Conservation (phyloP, 2,329 filamentous ascomycete genomes). For the Bimuria novae-zelandiae region DNA sequence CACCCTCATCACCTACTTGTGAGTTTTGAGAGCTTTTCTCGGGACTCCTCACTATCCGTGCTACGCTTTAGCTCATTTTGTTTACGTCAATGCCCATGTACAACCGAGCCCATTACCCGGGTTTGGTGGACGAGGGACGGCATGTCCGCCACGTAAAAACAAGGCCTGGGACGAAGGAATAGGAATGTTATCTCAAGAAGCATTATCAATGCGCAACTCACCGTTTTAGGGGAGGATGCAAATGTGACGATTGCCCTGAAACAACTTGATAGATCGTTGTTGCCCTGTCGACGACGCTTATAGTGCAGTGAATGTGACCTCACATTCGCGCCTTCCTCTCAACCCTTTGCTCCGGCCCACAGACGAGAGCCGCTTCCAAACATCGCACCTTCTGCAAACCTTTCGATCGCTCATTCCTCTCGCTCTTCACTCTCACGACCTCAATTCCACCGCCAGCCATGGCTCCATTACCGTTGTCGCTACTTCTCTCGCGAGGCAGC, state of each 20-base stretch:
- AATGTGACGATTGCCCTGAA: neutral
- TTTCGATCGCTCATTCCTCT: neutral
- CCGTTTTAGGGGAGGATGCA: neutral
- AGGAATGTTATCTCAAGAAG: neutral
- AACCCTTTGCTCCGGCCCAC: neutral
- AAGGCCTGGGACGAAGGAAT: neutral
- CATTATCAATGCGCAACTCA: neutral
- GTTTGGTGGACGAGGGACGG: neutral
- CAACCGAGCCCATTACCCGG: neutral
- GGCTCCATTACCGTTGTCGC: neutral
- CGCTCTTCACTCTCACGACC: neutral
- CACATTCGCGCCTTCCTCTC: neutral
- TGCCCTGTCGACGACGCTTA: neutral
- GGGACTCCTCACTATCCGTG: neutral
- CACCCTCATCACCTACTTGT: too few relatives aligned
- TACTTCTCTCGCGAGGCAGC: neutral
- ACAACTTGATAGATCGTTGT: neutral
- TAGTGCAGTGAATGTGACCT: neutral
- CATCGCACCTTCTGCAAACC: neutral
- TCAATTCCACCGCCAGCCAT: neutral
- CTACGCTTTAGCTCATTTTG: neutral
- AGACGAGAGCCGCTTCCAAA: neutral
- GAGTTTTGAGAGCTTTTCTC: neutral
- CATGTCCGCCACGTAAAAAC: neutral
- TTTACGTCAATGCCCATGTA: neutral